Percentiles rank a stretch among this genome's conserved stretches.
Evolutionary conservation across 1,139 yeast genomes (phyloP).

Genomic region (Meyerozyma sp.): DNA sequence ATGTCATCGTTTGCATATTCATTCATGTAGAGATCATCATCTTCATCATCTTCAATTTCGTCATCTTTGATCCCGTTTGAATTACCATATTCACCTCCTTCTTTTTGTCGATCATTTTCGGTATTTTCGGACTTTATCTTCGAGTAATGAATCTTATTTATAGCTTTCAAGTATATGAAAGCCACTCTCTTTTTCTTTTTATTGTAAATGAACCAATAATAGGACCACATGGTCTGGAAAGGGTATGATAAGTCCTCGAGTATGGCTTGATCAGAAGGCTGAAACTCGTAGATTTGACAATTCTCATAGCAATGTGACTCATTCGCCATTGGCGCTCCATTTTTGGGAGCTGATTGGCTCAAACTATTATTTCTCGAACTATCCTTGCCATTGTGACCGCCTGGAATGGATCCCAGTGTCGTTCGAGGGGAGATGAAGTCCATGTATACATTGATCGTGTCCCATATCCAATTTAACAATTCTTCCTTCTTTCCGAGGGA

Average conservation of each 20-base stretch:
- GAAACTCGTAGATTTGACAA: conserved; percentile 72
- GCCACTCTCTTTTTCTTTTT: conserved; percentile 89
- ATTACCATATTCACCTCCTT: conserved; percentile 14
- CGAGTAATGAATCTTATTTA: conserved; percentile 37
- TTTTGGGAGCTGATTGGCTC: conserved; percentile 7
- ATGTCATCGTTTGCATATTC: conserved; percentile 26
- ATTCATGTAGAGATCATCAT: conserved; percentile 15
- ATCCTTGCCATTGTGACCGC: conserved; percentile 9
- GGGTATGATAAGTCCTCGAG: conserved; percentile 63
- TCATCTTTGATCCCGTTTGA: conserved; percentile 15
- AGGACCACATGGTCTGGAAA: conserved; percentile 81
- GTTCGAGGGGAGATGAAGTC: conserved; percentile 47
- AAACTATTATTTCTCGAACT: conserved; percentile 25
- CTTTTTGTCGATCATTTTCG: conserved; percentile 4
- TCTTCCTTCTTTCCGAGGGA: conserved; percentile 66
- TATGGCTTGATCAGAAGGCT: conserved; percentile 74
- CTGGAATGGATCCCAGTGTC: conserved; percentile 12
- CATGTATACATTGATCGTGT: conserved; percentile 77
- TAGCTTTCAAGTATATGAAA: conserved; percentile 56
- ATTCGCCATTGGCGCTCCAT: conserved; percentile 4
- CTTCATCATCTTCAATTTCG: conserved; percentile 18
- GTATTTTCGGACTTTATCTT: conserved; percentile 20
- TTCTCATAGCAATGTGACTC: conserved; percentile 29
- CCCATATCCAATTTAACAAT: conserved; percentile 74
- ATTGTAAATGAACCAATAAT: conserved; percentile 89